phyloP scores from a whole-genome alignment of 192 early-diverging fungal genomes.

The Coemansia sp. region DNA sequence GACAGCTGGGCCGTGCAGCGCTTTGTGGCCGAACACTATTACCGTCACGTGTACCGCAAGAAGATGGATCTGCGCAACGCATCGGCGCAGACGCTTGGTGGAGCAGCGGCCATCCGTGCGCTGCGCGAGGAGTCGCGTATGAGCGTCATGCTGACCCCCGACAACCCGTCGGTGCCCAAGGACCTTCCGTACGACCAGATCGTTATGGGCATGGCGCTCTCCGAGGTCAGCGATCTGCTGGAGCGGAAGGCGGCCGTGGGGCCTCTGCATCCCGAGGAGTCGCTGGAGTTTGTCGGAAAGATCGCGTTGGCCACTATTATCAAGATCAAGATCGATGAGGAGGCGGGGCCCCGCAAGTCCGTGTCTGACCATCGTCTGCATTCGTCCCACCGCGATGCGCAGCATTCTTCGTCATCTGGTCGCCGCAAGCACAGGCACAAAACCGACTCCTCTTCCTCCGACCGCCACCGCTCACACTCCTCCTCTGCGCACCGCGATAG shows the following conservation, averaged over 20 bases:
- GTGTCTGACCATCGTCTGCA: background rate
- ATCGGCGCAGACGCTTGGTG: slow-evolving; percentile 35
- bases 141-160: slow-evolving; percentile 18
- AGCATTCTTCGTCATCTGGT: background rate
- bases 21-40: slow-evolving; percentile 45
- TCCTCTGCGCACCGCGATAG: background rate
- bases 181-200: slow-evolving; percentile 42
- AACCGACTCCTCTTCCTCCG: too few species aligned
- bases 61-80: slow-evolving; percentile 36
- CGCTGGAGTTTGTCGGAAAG: slow-evolving; percentile 34
- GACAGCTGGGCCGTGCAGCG: slow-evolving; percentile 36
- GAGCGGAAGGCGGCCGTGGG: slow-evolving; percentile 24
- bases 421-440: too few species aligned
- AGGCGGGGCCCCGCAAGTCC: slow-evolving; percentile 6
- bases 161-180: slow-evolving; percentile 17
- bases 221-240: slow-evolving; percentile 38
- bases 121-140: slow-evolving; percentile 31
- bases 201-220: slow-evolving; percentile 41
- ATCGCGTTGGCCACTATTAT: slow-evolving; percentile 50
- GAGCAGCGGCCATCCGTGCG: slow-evolving; percentile 42
- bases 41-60: slow-evolving; percentile 43
- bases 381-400: background rate
- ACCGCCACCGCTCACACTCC: background rate
- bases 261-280: slow-evolving; percentile 34
- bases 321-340: slow-evolving; percentile 52